Percentiles rank a stretch among this genome's conserved stretches.
phyloP scores from a whole-genome alignment of 441 rosid genomes.

The Pelargonium australe region DNA sequence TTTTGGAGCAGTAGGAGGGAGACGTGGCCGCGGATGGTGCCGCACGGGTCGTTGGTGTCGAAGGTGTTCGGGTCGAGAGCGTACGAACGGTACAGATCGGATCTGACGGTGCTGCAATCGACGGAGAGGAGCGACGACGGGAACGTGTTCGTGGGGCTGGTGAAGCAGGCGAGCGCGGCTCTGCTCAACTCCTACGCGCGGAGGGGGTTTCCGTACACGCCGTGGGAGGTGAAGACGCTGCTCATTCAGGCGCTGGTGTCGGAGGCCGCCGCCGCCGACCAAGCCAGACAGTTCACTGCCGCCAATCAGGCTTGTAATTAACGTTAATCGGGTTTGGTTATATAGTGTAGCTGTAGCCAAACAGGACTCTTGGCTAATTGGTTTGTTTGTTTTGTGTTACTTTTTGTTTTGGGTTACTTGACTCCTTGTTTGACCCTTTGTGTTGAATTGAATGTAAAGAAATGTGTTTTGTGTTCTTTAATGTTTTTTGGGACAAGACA shows the following conservation, averaged over 20 bases:
- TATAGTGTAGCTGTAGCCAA: too few relatives aligned
- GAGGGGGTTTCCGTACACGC: conserved; percentile 39
- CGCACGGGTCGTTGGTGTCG: conserved; percentile 62
- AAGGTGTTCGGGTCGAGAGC: conserved; percentile 74
- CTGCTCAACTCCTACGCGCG: conserved; percentile 79
- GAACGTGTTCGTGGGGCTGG: conserved; percentile 45
- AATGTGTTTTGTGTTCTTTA: too few relatives aligned
- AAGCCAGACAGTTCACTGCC: conserved; percentile 39
- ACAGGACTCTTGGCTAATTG: too few relatives aligned
- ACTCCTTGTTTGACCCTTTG: too few relatives aligned
- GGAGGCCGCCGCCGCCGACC: conserved; percentile 53
- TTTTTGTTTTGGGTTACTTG: too few relatives aligned
- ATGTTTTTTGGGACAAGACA: too few relatives aligned
- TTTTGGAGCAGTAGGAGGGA: conserved; percentile 76
- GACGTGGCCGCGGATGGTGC: conserved; percentile 87
- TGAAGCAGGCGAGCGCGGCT: conserved; percentile 72
- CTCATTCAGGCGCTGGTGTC: conserved; percentile 60
- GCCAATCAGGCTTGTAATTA: conserved; percentile 63
- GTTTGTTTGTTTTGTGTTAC: too few relatives aligned
- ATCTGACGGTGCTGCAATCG: conserved; percentile 57
- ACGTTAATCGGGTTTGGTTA: not conserved
- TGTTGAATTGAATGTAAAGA: too few relatives aligned
- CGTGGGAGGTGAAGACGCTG: conserved; percentile 85
- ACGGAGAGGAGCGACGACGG: conserved; percentile 49
- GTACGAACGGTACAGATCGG: too few relatives aligned